Base-by-base conservation (phyloP, 2,329 filamentous ascomycete genomes). In the Samsoniella hepiali region DNA sequence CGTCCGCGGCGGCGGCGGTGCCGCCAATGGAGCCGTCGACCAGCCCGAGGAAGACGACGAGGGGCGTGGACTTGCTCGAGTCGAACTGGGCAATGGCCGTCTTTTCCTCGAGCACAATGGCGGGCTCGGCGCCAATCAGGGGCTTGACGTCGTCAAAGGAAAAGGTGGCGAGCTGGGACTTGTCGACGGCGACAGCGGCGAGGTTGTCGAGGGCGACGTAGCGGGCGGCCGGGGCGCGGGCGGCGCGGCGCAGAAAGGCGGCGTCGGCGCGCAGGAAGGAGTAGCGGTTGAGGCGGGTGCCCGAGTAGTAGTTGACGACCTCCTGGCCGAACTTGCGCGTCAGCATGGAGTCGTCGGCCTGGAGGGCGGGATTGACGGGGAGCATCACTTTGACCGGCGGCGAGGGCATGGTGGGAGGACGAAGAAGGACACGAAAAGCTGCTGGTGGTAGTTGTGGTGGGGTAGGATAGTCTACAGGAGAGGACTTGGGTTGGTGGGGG, bases 141-240 rank as follows among this genome's bases (percentile, higher is more conserved):
- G 84, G 74, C 68, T 84, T 79, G 29, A 98, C 82, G 66, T 96
- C 90, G 1, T 84, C 80, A 70, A 86, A 88, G 11, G 82, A 82
- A 51, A 89, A 87, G 71, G 87, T 91, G 53, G 88, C 87, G 47
- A 97, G 82, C 38, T 85, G 80, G 9, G 83, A 70, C 42, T 86
- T 72, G 55, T 74, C 72, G 27, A 67, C 82, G 32, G 88, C 82
- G 27, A 97, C 83, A 1, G 94, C 93, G 32, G 88, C 86, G 62
- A 97, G 84, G 70, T 91, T 77, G 73, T 93, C 88, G 75, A 97
- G 85, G 54, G 94, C 84, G 55, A 99, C 76, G 77, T 97, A 96
- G 36, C 80, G 80, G 11, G 91, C 83, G 11, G 81, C 80, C 0
- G 88, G 84, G 73, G 90, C 87, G 22, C 79, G 78, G 66, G 91